Evolutionary conservation across 2,329 filamentous ascomycete genomes (phyloP).

Genomic region (Remersonia thermophila): DNA sequence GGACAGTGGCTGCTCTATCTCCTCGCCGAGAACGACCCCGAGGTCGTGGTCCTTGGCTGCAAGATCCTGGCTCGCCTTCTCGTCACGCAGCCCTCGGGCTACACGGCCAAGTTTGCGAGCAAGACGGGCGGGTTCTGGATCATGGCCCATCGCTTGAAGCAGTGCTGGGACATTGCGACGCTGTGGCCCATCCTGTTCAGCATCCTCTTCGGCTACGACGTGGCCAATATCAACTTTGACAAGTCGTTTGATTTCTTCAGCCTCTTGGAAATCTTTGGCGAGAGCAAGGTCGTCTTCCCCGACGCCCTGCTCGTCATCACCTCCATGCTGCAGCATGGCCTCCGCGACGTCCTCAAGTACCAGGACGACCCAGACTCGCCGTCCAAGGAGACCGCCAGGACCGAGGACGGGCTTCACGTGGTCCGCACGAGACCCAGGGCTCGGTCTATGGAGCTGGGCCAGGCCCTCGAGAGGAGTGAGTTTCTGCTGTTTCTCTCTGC

Average conservation of each 20-base stretch:
- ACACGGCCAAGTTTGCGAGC: conserved; percentile 69
- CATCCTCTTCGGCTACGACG: conserved; percentile 75
- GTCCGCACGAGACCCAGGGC: conserved; percentile 31
- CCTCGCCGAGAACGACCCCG: conserved; percentile 72
- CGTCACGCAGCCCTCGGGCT: conserved; percentile 66
- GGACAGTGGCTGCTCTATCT: conserved; percentile 79
- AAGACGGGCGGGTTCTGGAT: conserved; percentile 84
- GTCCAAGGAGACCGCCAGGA: too few relatives aligned
- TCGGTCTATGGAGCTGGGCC: conserved; percentile 54
- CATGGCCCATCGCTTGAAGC: conserved; percentile 67
- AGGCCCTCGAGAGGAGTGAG: conserved; percentile 46
- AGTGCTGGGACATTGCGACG: conserved; percentile 78
- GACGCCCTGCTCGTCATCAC: conserved; percentile 71
- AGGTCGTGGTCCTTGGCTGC: conserved; percentile 67
- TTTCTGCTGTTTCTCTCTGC: conserved; percentile 1
- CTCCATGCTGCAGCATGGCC: conserved; percentile 74
- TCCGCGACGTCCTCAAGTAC: conserved; percentile 56
- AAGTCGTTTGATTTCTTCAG: conserved; percentile 61
- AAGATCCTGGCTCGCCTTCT: conserved; percentile 77
- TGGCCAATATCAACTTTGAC: conserved; percentile 61
- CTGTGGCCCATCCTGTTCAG: conserved; percentile 84
- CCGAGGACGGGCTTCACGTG: too few relatives aligned
- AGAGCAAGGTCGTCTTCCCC: conserved; percentile 56
- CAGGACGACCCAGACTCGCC: conserved; percentile 49
- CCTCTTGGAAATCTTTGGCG: conserved; percentile 62